Conservation (phyloP, 352 stramenopile species). For the Phytophthora tubulina region DNA sequence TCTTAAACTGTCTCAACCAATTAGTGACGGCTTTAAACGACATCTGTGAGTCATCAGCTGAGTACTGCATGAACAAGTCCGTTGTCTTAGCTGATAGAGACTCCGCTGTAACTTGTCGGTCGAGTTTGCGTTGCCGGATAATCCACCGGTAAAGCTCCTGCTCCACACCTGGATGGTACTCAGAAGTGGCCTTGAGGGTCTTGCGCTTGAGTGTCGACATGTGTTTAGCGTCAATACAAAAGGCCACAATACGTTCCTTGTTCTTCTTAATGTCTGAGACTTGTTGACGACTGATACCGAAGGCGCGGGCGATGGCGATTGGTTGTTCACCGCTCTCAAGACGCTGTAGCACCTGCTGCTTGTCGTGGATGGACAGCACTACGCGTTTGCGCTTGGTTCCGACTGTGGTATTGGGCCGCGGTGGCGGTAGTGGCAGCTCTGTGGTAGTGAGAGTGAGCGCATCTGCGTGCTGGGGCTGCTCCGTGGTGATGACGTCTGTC, state of each 20-base stretch:
- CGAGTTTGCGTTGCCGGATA: conserved; percentile 70
- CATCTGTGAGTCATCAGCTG: conserved; percentile 45
- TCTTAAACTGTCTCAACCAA: conserved; percentile 80
- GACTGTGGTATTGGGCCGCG: neutral
- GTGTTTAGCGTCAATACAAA: conserved; percentile 81
- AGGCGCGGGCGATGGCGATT: conserved; percentile 62
- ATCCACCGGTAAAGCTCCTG: conserved; percentile 88
- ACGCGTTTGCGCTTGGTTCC: conserved; percentile 80
- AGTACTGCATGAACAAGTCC: conserved; percentile 81
- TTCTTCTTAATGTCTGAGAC: conserved; percentile 92
- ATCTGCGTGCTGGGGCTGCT: neutral
- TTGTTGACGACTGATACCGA: conserved; percentile 84
- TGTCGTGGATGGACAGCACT: conserved; percentile 86
- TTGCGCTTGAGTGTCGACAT: conserved; percentile 77
- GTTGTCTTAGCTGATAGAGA: conserved; percentile 59
- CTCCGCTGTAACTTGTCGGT: conserved; percentile 57
- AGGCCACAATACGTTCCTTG: conserved; percentile 76
- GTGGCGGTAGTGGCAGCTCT: neutral
- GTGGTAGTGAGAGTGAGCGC: neutral
- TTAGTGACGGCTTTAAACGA: conserved; percentile 58
- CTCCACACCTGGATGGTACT: conserved; percentile 82
- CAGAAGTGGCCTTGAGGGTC: conserved; percentile 72
- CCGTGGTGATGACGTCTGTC: neutral
- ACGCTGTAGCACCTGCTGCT: conserved; percentile 83
- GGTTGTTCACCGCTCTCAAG: conserved; percentile 76